phyloP scores from a whole-genome alignment of 176 grass and related monocot species.

The Otatea glauca region DNA sequence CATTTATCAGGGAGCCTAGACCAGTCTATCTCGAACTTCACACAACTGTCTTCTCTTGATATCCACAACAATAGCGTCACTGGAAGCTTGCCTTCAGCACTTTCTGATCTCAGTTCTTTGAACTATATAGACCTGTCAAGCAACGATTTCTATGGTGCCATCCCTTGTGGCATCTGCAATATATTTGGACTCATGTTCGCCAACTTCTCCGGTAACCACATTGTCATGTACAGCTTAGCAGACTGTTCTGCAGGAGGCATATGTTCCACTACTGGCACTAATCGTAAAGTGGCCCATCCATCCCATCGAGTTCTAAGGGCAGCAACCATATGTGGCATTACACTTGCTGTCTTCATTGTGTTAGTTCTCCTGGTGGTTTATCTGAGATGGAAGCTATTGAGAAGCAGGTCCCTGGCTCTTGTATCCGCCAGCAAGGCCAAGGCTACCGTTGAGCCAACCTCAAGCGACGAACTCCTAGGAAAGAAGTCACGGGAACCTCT shows the following conservation, averaged over 20 bases:
- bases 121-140: constrained; percentile 92
- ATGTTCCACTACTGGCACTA: constrained; percentile 48
- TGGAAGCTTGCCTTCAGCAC: constrained; percentile 69
- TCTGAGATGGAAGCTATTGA: constrained; percentile 60
- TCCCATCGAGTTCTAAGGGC: constrained; percentile 45
- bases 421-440: constrained; percentile 57
- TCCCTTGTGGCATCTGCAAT: constrained; percentile 78
- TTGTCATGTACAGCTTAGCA: constrained; percentile 53
- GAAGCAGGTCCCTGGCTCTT: constrained; percentile 51
- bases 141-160: constrained; percentile 71
- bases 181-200: constrained; percentile 71
- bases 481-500: constrained; percentile 82
- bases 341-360: constrained; percentile 44
- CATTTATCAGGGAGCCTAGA: constrained; percentile 69
- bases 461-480: constrained; percentile 83
- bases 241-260: constrained; percentile 59
- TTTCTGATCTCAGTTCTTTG: constrained; percentile 71
- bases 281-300: constrained; percentile 41
- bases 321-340: constrained; percentile 50
- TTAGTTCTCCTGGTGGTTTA: constrained; percentile 49
- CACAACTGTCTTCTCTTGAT: constrained; percentile 77
- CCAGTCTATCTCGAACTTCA: constrained; percentile 79
- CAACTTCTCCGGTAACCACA: constrained; percentile 81
- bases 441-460: constrained; percentile 67
- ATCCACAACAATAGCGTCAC: constrained; percentile 82